Conservation (phyloP, 1,284 basidiomycete genomes). For the Agaricales sp. region DNA sequence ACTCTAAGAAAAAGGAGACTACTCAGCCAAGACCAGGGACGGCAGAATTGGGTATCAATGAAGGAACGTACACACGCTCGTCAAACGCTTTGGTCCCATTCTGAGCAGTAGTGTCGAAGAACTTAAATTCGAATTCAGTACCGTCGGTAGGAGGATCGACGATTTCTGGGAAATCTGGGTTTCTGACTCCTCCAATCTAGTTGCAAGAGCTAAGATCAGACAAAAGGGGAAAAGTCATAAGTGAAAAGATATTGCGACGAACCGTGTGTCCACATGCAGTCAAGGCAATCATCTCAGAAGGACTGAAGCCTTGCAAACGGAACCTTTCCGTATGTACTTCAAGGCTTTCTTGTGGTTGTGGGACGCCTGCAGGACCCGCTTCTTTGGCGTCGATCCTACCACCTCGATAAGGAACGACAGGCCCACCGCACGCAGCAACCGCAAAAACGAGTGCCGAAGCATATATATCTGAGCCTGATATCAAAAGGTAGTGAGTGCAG, state of each 20-base stretch:
- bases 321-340: constrained; percentile 1
- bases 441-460: constrained; percentile 1
- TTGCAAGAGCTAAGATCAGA: too few species aligned
- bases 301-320: too few species aligned
- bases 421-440: constrained; percentile 1
- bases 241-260: too few species aligned
- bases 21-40: neutral
- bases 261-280: too few species aligned
- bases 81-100: too few species aligned
- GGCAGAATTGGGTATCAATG: neutral
- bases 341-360: constrained; percentile 1
- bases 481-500: neutral
- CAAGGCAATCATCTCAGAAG: too few species aligned
- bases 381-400: constrained; percentile 1
- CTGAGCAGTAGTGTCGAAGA: constrained; percentile 17
- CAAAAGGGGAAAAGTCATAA: too few species aligned
- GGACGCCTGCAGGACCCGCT: constrained; percentile 1
- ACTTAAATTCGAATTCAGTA: constrained; percentile 8
- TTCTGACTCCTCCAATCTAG: constrained; percentile 22
- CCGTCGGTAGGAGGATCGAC: constrained; percentile 10
- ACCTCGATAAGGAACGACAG: constrained; percentile 1
- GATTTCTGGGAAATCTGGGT: constrained; percentile 19
- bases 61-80: constrained; percentile 15
- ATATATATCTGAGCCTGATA: neutral
- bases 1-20: constrained; percentile 11